Percentiles rank a stretch among this genome's conserved stretches.
These are phyloP conservation scores for Passiflora organensis DNA, from an alignment of 345 rosid species.

Conservation along the genomic window DNA sequence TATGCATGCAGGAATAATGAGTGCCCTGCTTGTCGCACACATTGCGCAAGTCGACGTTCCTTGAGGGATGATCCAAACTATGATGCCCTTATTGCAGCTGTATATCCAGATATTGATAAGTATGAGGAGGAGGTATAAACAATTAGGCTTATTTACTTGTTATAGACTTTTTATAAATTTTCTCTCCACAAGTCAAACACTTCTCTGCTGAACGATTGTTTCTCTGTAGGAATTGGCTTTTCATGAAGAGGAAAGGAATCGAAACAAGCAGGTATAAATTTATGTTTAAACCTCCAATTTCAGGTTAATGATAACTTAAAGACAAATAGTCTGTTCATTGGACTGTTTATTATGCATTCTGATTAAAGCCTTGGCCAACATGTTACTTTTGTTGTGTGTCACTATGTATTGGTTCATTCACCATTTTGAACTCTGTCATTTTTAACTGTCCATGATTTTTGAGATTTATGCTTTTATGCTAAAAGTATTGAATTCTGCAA, in stretches of 20 bases:
- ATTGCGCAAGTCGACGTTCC: conserved; percentile 95
- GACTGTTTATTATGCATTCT: background rate
- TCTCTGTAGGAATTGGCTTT: conserved; percentile 69
- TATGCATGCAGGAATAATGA: conserved; percentile 72
- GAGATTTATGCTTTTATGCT: no score
- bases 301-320: background rate
- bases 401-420: no score
- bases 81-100: conserved; percentile 80
- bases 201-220: conserved; percentile 6
- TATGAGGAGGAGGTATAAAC: conserved; percentile 69
- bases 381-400: no score
- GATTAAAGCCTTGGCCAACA: background rate
- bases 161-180: conserved; percentile 2
- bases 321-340: background rate
- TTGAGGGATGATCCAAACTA: conserved; percentile 89
- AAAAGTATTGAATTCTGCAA: no score
- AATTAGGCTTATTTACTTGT: conserved; percentile 6
- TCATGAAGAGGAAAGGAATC: conserved; percentile 76
- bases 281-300: conserved; percentile 1
- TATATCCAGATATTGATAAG: conserved; percentile 71
- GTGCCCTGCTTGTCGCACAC: conserved; percentile 98
- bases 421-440: no score
- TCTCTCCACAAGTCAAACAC: background rate
- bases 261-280: conserved; percentile 71
- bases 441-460: no score